Base-by-base conservation (phyloP, 2,329 filamentous ascomycete genomes). In the Epichloe gansuensis region DNA sequence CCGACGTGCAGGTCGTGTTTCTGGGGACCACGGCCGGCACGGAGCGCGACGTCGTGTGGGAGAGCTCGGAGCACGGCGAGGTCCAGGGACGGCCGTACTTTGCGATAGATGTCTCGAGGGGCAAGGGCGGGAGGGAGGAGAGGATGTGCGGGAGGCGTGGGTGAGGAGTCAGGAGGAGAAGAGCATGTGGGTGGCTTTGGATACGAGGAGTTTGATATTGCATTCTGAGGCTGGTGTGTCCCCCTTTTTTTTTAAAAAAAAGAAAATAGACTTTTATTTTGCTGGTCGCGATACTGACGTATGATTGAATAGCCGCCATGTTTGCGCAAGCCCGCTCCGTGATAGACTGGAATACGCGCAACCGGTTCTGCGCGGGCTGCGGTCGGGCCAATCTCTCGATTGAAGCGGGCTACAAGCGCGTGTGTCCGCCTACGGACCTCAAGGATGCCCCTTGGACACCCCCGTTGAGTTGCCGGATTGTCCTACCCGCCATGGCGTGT, bases 311-410 rank as follows among this genome's bases (percentile, higher is more conserved):
- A 93, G 93, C 91, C 54, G 89, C 91, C 48, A 86, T 95, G 46
- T 95, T 90, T 60, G 91, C 89, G 13, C 88, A 95, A 69, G 88
- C 90, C 7, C 83, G 91, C 52, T 86, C 90, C 46, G 76, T 96
- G 28, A 75, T 94, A 38, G 93, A 97, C 72, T 98, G 93, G 93
- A 97, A 98, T 71, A 77, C 77, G 28, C 86, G 91, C 50, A 95
- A 95, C 69, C 86, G 85, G 34, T 98, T 89, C 75, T 98, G 93
- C 68, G 90, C 83, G 35, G 85, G 85, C 52, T 98, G 93, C 69
- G 91, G 93, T 37, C 80, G 87, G 62, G 82, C 79, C 25, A 97
- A 90, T 0, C 73, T 96, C 55, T 86, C 85, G 17, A 75, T 88
- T 28, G 85, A 91, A 61, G 86, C 82, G 4, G 88, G 88, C 48